Percentiles rank a stretch among this genome's conserved stretches.
Evolutionary conservation across 768 basidiomycete species (phyloP).

Genomic region (Boletus bicolor): DNA sequence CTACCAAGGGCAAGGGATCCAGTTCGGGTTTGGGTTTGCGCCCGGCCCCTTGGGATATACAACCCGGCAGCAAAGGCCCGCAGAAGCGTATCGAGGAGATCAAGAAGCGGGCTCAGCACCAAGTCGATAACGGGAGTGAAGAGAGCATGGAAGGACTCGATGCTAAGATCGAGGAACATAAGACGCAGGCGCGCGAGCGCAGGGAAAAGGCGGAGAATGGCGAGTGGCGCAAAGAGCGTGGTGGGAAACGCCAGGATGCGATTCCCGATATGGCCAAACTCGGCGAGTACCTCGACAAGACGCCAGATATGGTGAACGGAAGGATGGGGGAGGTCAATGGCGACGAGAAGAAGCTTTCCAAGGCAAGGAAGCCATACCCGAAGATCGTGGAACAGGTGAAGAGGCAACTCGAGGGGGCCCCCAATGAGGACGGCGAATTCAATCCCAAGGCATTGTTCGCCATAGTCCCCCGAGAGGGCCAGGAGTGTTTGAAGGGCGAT

Average conservation of each 20-base stretch:
- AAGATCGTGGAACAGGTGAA: slow-evolving; percentile 8
- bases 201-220: neutral
- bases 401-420: slow-evolving; percentile 9
- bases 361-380: slow-evolving; percentile 16
- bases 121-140: neutral
- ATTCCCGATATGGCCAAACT: slow-evolving; percentile 9
- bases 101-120: neutral
- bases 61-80: neutral
- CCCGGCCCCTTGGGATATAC: neutral
- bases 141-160: slow-evolving; percentile 1
- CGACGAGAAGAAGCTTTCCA: slow-evolving; percentile 19
- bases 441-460: slow-evolving; percentile 5
- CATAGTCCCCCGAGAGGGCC: slow-evolving; percentile 10
- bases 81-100: slow-evolving; percentile 5
- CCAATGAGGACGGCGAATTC: slow-evolving; percentile 1
- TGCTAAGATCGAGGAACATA: slow-evolving; percentile 7
- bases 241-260: neutral
- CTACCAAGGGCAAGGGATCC: neutral
- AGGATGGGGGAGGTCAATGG: slow-evolving; percentile 13
- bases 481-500: slow-evolving; percentile 1
- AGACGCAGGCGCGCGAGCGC: neutral
- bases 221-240: neutral
- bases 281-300: slow-evolving; percentile 18
- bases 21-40: neutral
- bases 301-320: slow-evolving; percentile 16